Percentiles rank a stretch among this genome's conserved stretches.
Evolutionary conservation across 106 monocot species (phyloP).

Genomic region (Chionographis japonica): DNA sequence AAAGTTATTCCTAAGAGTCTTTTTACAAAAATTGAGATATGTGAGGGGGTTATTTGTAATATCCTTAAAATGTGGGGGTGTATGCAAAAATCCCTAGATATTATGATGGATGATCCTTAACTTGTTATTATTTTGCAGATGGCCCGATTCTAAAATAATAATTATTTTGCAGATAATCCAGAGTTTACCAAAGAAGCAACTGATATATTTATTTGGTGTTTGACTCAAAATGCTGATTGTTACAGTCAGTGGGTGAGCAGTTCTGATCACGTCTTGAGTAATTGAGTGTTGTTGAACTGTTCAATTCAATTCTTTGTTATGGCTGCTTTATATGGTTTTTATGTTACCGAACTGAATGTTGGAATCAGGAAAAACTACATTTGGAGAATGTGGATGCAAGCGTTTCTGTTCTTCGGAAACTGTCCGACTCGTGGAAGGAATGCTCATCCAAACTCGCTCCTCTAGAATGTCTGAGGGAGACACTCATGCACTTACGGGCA

Average conservation of each 20-base stretch:
- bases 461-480: slow-evolving; percentile 40
- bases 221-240: slow-evolving; percentile 78
- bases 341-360: neutral
- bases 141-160: neutral
- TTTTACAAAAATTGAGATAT: no score
- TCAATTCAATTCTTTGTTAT: neutral
- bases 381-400: slow-evolving; percentile 72
- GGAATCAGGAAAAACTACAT: slow-evolving; percentile 71
- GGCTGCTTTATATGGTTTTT: neutral
- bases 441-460: slow-evolving; percentile 48
- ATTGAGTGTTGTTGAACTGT: neutral
- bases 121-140: no score
- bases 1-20: no score
- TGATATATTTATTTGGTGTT: slow-evolving; percentile 92
- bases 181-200: slow-evolving; percentile 66
- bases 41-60: no score
- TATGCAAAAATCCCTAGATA: no score
- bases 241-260: slow-evolving; percentile 86
- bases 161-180: slow-evolving; percentile 43
- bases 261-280: neutral
- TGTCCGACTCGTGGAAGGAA: slow-evolving; percentile 64
- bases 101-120: no score
- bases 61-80: no score
- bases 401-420: slow-evolving; percentile 49
- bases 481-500: slow-evolving; percentile 45